Base-by-base conservation (phyloP, 2,329 filamentous ascomycete species). In the Cordyceps cateniannulata region DNA sequence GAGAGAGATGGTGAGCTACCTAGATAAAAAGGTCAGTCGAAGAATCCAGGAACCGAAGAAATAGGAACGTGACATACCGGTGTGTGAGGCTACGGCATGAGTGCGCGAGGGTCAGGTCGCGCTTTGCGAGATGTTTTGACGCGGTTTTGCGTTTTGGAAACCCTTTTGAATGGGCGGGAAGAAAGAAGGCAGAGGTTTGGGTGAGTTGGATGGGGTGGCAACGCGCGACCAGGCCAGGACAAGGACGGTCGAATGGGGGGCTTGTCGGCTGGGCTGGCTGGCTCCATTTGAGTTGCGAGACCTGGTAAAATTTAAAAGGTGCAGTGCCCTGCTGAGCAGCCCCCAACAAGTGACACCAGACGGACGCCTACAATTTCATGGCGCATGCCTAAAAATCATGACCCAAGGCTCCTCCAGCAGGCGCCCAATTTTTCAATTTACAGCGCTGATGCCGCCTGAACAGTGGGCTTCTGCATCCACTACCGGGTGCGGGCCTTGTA, bases 161-260 rank as follows among this genome's bases (percentile, higher is more conserved):
- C 16, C 48, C 38, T 51, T 24, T 18, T n/a, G 27, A 40, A 32
- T 38, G 29, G n/a, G n/a, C 29, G 40, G n/a, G 40, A 59, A 52
- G n/a, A 38, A 50, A 53, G 42, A 60, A 32, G 35, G 25, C 29
- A 16, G 32, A 48, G 20, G 38, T 52, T 42, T 35, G 32, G 57
- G 25, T 20, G 29, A 59, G 57, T 52, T 27, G 57, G 48, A 59
- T 52, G 57, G 57, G 57, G 57, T 59, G 56, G 56, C 56, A 32
- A 44, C 29, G 55, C 45, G 29, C 47, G 56, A 32, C 57, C 45
- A 22, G 27, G 25, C 57, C 49, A 14, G 32, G 10, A n/a, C 5
- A 35, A 35, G 32, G 27, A 12, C n/a, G n/a, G n/a, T n/a, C n/a
- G 6, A 35, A 12, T 35, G 32, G 32, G 10, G 10, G 32, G 32